These are phyloP conservation scores for Aspergillus persii DNA, from an alignment of 2,329 filamentous ascomycete genomes.

Conservation along the genomic window DNA sequence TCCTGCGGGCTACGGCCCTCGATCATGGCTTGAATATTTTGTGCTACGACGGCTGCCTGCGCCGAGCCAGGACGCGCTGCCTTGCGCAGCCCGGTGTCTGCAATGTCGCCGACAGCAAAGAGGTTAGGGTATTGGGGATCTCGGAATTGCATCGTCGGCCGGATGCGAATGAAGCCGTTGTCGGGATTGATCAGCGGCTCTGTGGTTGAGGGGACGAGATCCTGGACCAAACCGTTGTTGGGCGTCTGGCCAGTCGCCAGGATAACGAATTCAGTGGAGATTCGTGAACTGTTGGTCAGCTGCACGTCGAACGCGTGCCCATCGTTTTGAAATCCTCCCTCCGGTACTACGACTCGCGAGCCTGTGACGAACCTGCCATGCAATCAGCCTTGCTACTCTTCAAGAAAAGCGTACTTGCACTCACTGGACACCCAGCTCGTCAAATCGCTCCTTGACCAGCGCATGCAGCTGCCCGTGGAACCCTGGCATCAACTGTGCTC, in stretches of 20 bases:
- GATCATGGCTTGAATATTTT: conserved; percentile 34
- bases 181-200: conserved; percentile 31
- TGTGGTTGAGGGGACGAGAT: conserved; percentile 25
- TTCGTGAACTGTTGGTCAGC: conserved; percentile 29
- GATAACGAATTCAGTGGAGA: conserved; percentile 43
- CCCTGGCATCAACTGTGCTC: conserved; percentile 36
- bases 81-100: conserved; percentile 36
- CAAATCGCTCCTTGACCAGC: conserved; percentile 31
- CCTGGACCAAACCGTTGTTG: conserved; percentile 41
- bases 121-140: conserved; percentile 31
- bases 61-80: conserved; percentile 32
- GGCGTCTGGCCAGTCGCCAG: conserved; percentile 50
- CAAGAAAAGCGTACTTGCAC: not conserved
- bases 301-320: conserved; percentile 26
- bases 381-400: not conserved
- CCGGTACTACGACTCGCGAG: conserved; percentile 28
- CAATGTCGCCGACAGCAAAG: conserved; percentile 38
- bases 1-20: conserved; percentile 26
- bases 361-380: conserved; percentile 27
- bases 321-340: conserved; percentile 26
- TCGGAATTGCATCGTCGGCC: conserved; percentile 34
- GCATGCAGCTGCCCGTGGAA: conserved; percentile 33
- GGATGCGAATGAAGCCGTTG: conserved; percentile 34
- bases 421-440: conserved; percentile 31
- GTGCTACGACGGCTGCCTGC: conserved; percentile 33